Conservation (phyloP, 345 rosid genomes). For the Bruguiera parviflora region DNA sequence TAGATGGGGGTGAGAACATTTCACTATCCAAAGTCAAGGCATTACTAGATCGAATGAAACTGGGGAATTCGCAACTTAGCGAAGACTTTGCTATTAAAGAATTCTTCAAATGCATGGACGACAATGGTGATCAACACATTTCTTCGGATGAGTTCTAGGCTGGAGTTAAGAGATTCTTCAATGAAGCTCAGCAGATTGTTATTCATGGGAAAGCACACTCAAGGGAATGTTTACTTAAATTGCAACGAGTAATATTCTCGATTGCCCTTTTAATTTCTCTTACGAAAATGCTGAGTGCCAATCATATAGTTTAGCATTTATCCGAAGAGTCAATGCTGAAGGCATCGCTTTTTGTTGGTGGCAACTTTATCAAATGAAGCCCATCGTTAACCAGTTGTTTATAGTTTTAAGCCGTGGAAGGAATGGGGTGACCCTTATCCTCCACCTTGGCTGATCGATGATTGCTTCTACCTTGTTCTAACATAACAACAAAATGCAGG, state of each 20-base stretch:
- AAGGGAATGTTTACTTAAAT: neutral
- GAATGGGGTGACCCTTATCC: too few species aligned
- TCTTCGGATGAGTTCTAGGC: conserved; percentile 4
- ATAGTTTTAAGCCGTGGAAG: too few species aligned
- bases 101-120: conserved; percentile 4
- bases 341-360: too few species aligned
- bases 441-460: too few species aligned
- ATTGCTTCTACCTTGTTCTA: neutral
- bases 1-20: neutral
- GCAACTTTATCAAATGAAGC: too few species aligned
- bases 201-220: neutral
- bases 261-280: neutral
- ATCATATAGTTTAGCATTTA: too few species aligned
- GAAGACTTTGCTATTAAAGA: neutral
- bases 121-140: conserved; percentile 3
- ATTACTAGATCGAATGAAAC: neutral
- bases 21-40: neutral
- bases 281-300: neutral
- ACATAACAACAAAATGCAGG: neutral
- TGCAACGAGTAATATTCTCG: neutral
- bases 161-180: neutral
- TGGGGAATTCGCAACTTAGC: neutral
- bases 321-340: too few species aligned
- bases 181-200: conserved; percentile 1
- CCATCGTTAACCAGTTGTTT: too few species aligned